Evolutionary conservation across 164 flowering plant species (phyloP), one percentile per base, ranked within the genome.

Genomic region (Vitis cinerea): DNA sequence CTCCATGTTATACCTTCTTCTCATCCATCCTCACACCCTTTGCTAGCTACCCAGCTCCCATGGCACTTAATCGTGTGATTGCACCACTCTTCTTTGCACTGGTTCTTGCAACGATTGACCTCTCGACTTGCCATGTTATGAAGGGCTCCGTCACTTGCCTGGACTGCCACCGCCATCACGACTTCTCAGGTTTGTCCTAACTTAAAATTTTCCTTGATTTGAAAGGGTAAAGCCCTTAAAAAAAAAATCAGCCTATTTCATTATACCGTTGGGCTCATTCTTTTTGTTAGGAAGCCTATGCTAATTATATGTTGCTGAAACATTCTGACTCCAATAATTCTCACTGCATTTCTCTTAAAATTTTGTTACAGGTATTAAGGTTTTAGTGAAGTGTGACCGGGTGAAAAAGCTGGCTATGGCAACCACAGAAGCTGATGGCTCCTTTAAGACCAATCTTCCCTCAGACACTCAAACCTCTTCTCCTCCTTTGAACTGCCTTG

Each of bases 61-160:
- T 78, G 81, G 81, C 70, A 10, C 29, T 56, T 47, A 51, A 2
- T 68, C 54, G 30, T 1, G 19, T 64, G 2, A 23, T 65, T 14
- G 23, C 70, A 4, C 71, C 73, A 15, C 69, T 84, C 63, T 37
- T 80, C 75, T 54, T 80, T 19, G 74, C 65, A 0, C 16, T 83
- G 19, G 77, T 68, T 64, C 58, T 79, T 12, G 63, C 81, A 8
- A 50, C 29, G n/a, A 29, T 80, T 27, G 63, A 83, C 50, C 71
- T 72, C 49, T 77, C 86, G 1, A 50, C 78, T 1, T 72, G 83
- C 77, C 73, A 61, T 56, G 76, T 69, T 5, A 65, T 86, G 8
- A 79, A 82, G 77, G 89, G 81, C 63, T 79, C 83, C 2, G 83
- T 86, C 50, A 72, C 84, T 61, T 88, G 92, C 77, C 78, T 76